Evolutionary conservation across 306 rosid genomes (phyloP).

Genomic region (Dryas drummondii): DNA sequence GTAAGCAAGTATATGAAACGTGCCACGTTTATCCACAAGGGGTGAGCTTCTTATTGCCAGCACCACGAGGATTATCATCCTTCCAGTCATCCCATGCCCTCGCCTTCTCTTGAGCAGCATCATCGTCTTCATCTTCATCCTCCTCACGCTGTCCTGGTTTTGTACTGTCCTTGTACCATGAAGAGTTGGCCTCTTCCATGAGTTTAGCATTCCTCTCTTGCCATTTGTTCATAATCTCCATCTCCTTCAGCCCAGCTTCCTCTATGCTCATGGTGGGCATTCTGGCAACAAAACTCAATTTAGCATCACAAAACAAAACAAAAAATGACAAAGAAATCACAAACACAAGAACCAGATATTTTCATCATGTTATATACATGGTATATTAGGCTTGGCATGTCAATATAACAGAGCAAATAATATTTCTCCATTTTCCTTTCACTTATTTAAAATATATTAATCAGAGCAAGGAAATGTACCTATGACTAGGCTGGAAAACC

Average conservation of each 20-base stretch:
- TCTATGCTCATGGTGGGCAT: slow-evolving; percentile 99
- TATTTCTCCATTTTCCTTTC: background rate
- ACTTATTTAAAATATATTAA: background rate
- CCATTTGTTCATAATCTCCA: slow-evolving; percentile 96
- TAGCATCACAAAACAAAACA: slow-evolving; percentile 23
- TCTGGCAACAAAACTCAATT: slow-evolving; percentile 50
- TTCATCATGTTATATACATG: background rate
- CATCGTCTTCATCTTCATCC: slow-evolving; percentile 67
- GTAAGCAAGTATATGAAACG: background rate
- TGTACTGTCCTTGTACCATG: slow-evolving; percentile 74
- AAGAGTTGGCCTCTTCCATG: slow-evolving; percentile 82
- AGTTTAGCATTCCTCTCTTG: slow-evolving; percentile 75
- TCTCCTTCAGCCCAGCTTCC: slow-evolving; percentile 94
- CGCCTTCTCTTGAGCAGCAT: slow-evolving; percentile 82
- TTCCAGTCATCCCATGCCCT: slow-evolving; percentile 99
- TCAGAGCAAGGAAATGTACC: slow-evolving; percentile 29
- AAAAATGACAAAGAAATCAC: background rate
- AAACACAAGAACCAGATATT: background rate
- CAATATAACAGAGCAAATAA: background rate
- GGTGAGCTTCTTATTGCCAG: slow-evolving; percentile 92
- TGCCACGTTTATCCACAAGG: slow-evolving; percentile 69
- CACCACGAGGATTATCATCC: slow-evolving; percentile 95
- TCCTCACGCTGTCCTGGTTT: slow-evolving; percentile 48
- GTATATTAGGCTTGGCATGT: background rate
- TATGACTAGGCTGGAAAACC: slow-evolving; percentile 83